phyloP scores from a whole-genome alignment of 768 basidiomycete genomes.

The Gymnopilus junonius region DNA sequence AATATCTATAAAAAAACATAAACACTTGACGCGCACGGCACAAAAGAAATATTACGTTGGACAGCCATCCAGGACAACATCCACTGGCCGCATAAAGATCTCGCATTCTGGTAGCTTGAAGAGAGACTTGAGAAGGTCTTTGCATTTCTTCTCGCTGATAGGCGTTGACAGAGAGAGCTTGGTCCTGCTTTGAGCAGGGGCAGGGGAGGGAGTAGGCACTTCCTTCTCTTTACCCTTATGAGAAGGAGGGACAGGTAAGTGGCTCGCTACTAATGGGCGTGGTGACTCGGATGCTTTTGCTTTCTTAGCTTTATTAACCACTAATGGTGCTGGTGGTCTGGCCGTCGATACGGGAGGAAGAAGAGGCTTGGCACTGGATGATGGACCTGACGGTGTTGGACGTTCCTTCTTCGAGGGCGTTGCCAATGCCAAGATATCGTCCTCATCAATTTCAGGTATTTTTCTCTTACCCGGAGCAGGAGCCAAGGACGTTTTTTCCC shows the following conservation, averaged over 20 bases:
- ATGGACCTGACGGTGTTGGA: constrained; percentile 45
- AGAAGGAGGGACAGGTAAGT: constrained; percentile 44
- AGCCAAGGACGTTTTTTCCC: constrained; percentile 40
- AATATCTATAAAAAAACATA: constrained; percentile 61
- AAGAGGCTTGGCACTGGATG: constrained; percentile 17
- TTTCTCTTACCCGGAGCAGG: constrained; percentile 61
- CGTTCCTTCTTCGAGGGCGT: constrained; percentile 64
- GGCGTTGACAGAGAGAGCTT: constrained; percentile 46
- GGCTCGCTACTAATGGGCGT: constrained; percentile 24
- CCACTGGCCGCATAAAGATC: constrained; percentile 84
- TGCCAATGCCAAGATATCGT: constrained; percentile 66
- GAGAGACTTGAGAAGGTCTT: constrained; percentile 65
- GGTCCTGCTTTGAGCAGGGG: constrained; percentile 30
- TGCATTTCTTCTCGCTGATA: constrained; percentile 85
- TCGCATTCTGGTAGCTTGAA: constrained; percentile 65
- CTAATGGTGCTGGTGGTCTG: constrained; percentile 22
- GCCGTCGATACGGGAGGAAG: constrained; percentile 19
- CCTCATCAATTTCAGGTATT: constrained; percentile 50
- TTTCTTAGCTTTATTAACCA: constrained; percentile 44
- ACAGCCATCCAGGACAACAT: constrained; percentile 82
- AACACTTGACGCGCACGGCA: constrained; percentile 8
- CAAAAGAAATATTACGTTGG: constrained; percentile 71
- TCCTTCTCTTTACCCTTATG: constrained; percentile 82
- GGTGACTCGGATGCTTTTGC: constrained; percentile 39
- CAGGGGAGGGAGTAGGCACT: constrained; percentile 21